Base-by-base conservation (phyloP, 1,284 basidiomycete species). In the Malassezia psittaci region DNA sequence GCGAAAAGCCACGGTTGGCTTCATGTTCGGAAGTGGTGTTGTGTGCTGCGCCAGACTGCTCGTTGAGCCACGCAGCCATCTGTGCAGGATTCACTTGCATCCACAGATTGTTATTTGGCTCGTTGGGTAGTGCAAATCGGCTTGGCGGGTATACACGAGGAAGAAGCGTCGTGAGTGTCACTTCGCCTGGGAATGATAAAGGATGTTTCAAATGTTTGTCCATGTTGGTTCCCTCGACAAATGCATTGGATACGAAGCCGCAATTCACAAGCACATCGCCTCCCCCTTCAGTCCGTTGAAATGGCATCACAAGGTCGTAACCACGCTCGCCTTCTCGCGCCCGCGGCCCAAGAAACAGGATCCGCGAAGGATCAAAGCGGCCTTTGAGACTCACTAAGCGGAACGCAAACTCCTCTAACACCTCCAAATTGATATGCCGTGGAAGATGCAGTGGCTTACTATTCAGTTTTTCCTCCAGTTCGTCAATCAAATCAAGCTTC, bases 401-500 rank as follows among this genome's bases (percentile, higher is more conserved):
- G 52, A 63, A 73, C 41, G 63, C 64, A 35, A 73, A 71, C 16
- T 65, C 63, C 36, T 59, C 18, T 65, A 52, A 32, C 2, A 65
- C 65, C 1, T 62, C 61, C 18, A 67, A 35, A 37, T 96, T 93
- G 78, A 98, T 84, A 75, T 83, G 83, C 40, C 80, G 80, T 1
- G 93, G 93, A 21, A 99, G 78, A 21, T 79, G 73, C 57, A 98
- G 81, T 0, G 94, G 87, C 35, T 83, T 82, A 32, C 85, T 81
- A 59, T 85, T 81, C 29, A 96, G 78, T 77, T 96, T 96, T 75
- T 88, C 84, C 71, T 96, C 87, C 41, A 98, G 80, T 70, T 96
- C 89, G 63, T 96, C 88, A 62, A 98, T 96, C 57, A 98, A 80
- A 49, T 83, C 82, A 33, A 96, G 79, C 77, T 99, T 99, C 94